A percentile compares a stretch with the other conserved stretches of the same genome.
Evolutionary conservation across 2,329 filamentous ascomycete species (phyloP).

Genomic region (Reticulascus tulasneorum): DNA sequence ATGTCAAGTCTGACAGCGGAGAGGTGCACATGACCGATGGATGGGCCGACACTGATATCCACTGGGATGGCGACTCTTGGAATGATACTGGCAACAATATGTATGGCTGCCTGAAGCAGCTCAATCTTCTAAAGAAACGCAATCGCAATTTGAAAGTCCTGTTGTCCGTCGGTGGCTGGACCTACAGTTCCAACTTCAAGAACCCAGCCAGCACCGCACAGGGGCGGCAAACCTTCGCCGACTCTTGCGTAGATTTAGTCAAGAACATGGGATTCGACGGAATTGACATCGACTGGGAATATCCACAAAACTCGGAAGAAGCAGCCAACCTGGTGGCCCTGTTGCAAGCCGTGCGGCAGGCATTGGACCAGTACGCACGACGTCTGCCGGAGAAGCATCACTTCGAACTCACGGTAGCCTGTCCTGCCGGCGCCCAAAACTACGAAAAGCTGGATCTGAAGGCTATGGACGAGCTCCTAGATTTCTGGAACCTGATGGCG

Average conservation of each 20-base stretch:
- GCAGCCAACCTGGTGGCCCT: slow-evolving; percentile 57
- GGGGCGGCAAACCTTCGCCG: slow-evolving; percentile 70
- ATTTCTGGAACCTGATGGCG: slow-evolving; percentile 82
- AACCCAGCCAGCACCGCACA: slow-evolving; percentile 65
- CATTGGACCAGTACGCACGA: slow-evolving; percentile 54
- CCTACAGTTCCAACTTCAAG: slow-evolving; percentile 82
- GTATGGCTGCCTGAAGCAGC: slow-evolving; percentile 85
- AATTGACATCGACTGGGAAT: slow-evolving; percentile 67
- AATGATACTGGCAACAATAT: slow-evolving; percentile 73
- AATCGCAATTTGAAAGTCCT: slow-evolving; percentile 83
- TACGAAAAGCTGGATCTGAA: slow-evolving; percentile 58
- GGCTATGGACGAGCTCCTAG: slow-evolving; percentile 62
- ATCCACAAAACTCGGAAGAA: slow-evolving; percentile 51
- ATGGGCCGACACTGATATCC: slow-evolving; percentile 70
- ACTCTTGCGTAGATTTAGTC: slow-evolving; percentile 68
- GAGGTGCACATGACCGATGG: slow-evolving; percentile 66
- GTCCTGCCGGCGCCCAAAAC: slow-evolving; percentile 59
- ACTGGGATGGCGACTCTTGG: slow-evolving; percentile 65
- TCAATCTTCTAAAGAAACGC: slow-evolving; percentile 75
- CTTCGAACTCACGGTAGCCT: slow-evolving; percentile 63
- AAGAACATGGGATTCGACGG: slow-evolving; percentile 75
- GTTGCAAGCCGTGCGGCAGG: slow-evolving; percentile 50
- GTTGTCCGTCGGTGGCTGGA: slow-evolving; percentile 89
- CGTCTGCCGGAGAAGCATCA: slow-evolving; percentile 42
- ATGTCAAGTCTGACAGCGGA: slow-evolving; percentile 72